These are phyloP conservation scores for Ceratobasidium sp. DNA, from an alignment of 1,284 basidiomycete species.

Conservation along the genomic window DNA sequence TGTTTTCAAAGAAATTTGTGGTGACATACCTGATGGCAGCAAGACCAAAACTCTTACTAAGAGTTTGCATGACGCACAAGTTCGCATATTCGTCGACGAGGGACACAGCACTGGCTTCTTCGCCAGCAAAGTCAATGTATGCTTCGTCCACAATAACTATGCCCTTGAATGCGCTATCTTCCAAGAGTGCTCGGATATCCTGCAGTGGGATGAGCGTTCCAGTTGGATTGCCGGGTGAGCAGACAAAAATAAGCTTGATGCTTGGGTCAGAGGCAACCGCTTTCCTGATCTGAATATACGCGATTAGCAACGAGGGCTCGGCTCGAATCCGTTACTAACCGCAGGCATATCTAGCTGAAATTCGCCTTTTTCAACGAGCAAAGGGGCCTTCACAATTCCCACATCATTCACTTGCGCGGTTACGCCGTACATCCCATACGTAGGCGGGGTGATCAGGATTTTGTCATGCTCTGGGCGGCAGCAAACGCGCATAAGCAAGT, in stretches of 20 bases:
- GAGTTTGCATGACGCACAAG: constrained; percentile 92
- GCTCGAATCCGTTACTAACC: constrained; percentile 60
- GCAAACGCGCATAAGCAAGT: constrained; percentile 91
- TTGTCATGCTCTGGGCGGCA: constrained; percentile 85
- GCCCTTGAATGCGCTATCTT: constrained; percentile 86
- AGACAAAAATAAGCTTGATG: constrained; percentile 94
- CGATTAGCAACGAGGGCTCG: not conserved
- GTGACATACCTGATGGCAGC: constrained; percentile 86
- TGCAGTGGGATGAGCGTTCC: constrained; percentile 85
- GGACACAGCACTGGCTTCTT: constrained; percentile 68
- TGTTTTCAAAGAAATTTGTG: not conserved
- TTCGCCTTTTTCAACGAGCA: constrained; percentile 77
- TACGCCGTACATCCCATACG: constrained; percentile 98
- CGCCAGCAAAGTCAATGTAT: constrained; percentile 91
- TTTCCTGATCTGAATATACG: constrained; percentile 69
- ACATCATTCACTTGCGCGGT: constrained; percentile 97
- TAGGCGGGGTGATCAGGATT: constrained; percentile 90
- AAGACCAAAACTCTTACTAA: constrained; percentile 96
- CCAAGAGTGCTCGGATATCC: constrained; percentile 77
- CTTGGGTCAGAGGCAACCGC: constrained; percentile 71
- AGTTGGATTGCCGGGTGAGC: constrained; percentile 97
- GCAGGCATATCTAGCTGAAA: constrained; percentile 83
- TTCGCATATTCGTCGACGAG: constrained; percentile 88
- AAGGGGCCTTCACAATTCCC: constrained; percentile 80
- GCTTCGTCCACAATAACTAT: constrained; percentile 97